phyloP scores from a whole-genome alignment of 768 basidiomycete genomes.

The Epithele typhae region DNA sequence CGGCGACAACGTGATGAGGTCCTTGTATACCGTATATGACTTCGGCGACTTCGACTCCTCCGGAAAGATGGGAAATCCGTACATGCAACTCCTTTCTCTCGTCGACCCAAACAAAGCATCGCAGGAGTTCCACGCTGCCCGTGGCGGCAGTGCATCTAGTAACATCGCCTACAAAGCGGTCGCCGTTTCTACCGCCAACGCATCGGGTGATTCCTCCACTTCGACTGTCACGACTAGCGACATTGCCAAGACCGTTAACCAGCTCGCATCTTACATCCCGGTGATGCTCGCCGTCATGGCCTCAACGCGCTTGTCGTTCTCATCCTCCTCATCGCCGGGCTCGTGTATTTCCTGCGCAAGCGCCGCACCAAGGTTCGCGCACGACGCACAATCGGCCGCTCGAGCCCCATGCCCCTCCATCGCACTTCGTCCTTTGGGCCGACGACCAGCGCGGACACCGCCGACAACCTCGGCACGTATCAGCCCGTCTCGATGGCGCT shows the following conservation, averaged over 20 bases:
- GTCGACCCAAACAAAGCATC: constrained; percentile 69
- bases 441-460: not conserved
- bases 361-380: constrained; percentile 30
- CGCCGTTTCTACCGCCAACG: constrained; percentile 31
- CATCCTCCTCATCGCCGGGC: constrained; percentile 48
- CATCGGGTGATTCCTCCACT: constrained; percentile 34
- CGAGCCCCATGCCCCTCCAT: constrained; percentile 57
- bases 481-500: constrained; percentile 64
- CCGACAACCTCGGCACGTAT: constrained; percentile 37
- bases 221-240: constrained; percentile 54
- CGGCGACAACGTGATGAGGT: constrained; percentile 81
- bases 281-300: constrained; percentile 73
- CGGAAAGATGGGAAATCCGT: constrained; percentile 69
- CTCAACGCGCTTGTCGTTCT: constrained; percentile 72
- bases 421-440: constrained; percentile 22
- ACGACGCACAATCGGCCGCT: constrained; percentile 38
- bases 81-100: constrained; percentile 69
- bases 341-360: constrained; percentile 48
- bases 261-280: constrained; percentile 62
- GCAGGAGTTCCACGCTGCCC: constrained; percentile 58
- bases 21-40: constrained; percentile 79
- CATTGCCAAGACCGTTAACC: constrained; percentile 53
- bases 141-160: constrained; percentile 58
- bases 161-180: constrained; percentile 66
- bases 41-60: constrained; percentile 72